Evolutionary conservation across 495 filamentous ascomycete species (phyloP).

Genomic region (Trypethelium eluteriae): DNA sequence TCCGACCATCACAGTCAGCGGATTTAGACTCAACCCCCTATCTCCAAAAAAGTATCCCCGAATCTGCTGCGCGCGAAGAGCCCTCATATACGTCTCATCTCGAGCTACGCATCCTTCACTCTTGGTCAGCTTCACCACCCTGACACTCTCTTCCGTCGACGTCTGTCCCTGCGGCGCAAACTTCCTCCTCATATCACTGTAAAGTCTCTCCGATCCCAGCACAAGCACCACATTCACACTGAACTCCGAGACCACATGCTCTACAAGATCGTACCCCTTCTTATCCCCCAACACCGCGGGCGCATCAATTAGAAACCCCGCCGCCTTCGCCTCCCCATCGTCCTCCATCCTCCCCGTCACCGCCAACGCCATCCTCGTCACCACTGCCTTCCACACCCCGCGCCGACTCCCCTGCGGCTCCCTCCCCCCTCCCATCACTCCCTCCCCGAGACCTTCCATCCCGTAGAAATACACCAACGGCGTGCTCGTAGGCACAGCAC

Average conservation of each 20-base stretch:
- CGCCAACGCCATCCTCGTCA: slow-evolving; percentile 70
- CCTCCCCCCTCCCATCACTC: slow-evolving; percentile 70
- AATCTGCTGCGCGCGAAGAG: slow-evolving; percentile 62
- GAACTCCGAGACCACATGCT: slow-evolving; percentile 82
- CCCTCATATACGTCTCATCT: slow-evolving; percentile 66
- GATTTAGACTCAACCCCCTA: slow-evolving; percentile 66
- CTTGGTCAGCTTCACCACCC: slow-evolving; percentile 72
- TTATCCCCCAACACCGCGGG: slow-evolving; percentile 58
- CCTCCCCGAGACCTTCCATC: slow-evolving; percentile 64
- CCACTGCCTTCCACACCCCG: slow-evolving; percentile 60
- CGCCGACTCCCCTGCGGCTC: slow-evolving; percentile 71
- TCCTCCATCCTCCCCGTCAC: slow-evolving; percentile 72
- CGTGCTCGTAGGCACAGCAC: slow-evolving; percentile 67
- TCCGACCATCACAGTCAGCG: slow-evolving; percentile 70
- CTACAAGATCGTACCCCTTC: slow-evolving; percentile 62
- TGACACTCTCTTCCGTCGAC: slow-evolving; percentile 39
- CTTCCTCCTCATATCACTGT: slow-evolving; percentile 66
- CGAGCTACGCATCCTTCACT: slow-evolving; percentile 82
- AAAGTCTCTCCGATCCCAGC: slow-evolving; percentile 74
- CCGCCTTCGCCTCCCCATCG: slow-evolving; percentile 57
- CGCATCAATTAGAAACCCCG: slow-evolving; percentile 82
- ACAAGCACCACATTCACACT: slow-evolving; percentile 56
- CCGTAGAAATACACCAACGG: slow-evolving; percentile 88
- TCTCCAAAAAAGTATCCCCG: slow-evolving; percentile 93
- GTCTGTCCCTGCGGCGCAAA: slow-evolving; percentile 54